Base-by-base conservation (phyloP, 148 eudicot species). In the Diospyros kaki region DNA sequence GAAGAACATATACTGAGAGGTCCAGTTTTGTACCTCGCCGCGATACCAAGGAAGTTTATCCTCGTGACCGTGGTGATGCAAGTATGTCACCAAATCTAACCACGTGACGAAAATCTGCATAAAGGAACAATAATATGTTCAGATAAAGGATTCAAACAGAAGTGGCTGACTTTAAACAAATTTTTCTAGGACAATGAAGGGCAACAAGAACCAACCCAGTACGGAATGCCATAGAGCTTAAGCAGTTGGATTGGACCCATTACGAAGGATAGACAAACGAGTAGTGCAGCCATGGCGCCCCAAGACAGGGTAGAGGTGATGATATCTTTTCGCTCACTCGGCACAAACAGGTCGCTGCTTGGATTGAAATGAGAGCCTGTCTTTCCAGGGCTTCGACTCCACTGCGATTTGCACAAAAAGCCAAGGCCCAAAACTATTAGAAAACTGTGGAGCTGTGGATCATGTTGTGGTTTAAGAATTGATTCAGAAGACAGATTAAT, bases 351-450 rank as follows among this genome's bases (percentile, higher is more conserved):
- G 15, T 83, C 84, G 38, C 90, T 87, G 73, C 69, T 76, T 4
- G 90, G 90, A 66, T 85, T 55, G 56, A 73, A 87, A 78, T 87
- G 90, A 4, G 90, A 87, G 13, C 90, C 90, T 4, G 68, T 79
- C 77, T 87, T 87, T 64, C 88, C 90, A 0, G 90, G 90, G 66
- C 85, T 83, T 77, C 90, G 64, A 54, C 75, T 13, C 80, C 83
- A 83, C 90, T 87, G 83, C 43, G 14, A 51, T 15, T 53, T 43
- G 51, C 69, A 71, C 28, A 7, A 43, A 70, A 42, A 40, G 56
- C 28, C 11, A 50, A 73, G 48, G 13, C 11, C n/a, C 8, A 45
- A 62, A 62, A 75, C 46, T 40, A 44, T 61, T 10, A 52, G 8
- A 75, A 28, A 28, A 78, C 12, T 52, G 3, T 41, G 42, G 13